Evolutionary conservation across 345 rosid genomes (phyloP), one percentile per base, ranked within the genome.

Genomic region (Sonneratia alba): DNA sequence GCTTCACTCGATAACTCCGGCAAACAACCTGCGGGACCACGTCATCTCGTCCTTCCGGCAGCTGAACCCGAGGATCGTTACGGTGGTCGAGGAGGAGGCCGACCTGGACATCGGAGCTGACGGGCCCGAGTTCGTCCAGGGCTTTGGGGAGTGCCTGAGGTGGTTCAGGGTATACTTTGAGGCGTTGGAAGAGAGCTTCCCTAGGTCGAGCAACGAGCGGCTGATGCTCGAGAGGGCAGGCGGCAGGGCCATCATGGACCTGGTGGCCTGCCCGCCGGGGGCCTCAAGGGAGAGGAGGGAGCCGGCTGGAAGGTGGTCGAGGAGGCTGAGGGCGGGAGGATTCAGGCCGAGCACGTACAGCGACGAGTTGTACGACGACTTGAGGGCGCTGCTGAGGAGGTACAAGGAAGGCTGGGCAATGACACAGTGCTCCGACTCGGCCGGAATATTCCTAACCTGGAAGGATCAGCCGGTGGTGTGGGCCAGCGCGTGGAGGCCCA

Each of bases 141-240:
- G 94, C 8, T 92, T 92, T 66, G 79, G 83, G 57, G 99, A 95
- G 71, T 83, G 92, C 74, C 73, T 95, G 10, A 74, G 90, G 37
- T 95, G 91, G 90, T 95, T 88, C 86, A 89, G 97, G 97, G 97
- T 90, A 84, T 95, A 88, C 68, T 88, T 92, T 16, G 96, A 92
- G 78, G 78, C 96, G 0, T 68, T 91, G 42, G 98, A 95, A 16
- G 94, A 95, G 62, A 89, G 89, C 70, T 95, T 95, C 68, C 67
- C 90, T 0, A 83, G 74, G 79, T 87, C 98, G 5, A 90, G 99
- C 77, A 88, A 89, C 72, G 99, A 89, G 77, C 77, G 89, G 76
- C 67, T 95, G 87, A 87, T 88, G 96, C 84, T 95, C 14, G 99
- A 95, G 69, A 79, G 98, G 8, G 85, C 81, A 1, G 91, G 91